A percentile compares a stretch with the other conserved stretches of the same genome.
phyloP scores from a whole-genome alignment of 768 basidiomycete species.

The Gyrodon lividus region DNA sequence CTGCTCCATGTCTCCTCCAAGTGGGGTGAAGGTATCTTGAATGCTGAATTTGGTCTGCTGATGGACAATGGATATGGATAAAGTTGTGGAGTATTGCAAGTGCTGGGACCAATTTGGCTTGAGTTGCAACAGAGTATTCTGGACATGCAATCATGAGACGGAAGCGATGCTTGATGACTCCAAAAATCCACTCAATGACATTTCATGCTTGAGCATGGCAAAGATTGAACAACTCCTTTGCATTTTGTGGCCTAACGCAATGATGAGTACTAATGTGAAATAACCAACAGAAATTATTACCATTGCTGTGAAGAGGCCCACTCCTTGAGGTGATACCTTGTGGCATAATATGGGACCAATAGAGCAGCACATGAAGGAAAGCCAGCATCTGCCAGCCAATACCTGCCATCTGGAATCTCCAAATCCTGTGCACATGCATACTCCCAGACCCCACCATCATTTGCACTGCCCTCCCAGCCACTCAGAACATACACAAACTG shows the following conservation, averaged over 20 bases:
- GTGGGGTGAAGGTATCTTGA: not conserved
- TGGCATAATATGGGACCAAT: conserved; percentile 37
- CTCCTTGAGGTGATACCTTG: conserved; percentile 39
- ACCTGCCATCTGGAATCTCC: not conserved
- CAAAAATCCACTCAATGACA: conserved; percentile 21
- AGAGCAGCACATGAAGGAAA: conserved; percentile 21
- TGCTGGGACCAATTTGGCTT: not conserved
- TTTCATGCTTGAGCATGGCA: conserved; percentile 20
- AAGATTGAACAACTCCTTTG: conserved; percentile 21
- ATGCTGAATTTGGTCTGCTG: not conserved
- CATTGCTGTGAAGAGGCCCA: conserved; percentile 18
- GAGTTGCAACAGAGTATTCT: conserved; percentile 11
- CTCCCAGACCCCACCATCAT: conserved; percentile 7
- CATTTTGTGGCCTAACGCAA: conserved; percentile 10
- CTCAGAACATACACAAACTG: conserved; percentile 9
- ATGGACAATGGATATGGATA: not conserved
- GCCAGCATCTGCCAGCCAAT: conserved; percentile 3
- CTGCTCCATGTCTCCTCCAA: too few relatives aligned
- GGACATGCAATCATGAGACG: conserved; percentile 9
- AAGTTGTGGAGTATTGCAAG: conserved; percentile 1
- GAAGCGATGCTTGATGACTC: conserved; percentile 22
- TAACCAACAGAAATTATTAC: not conserved
- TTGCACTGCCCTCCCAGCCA: conserved; percentile 12
- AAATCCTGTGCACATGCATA: conserved; percentile 4
- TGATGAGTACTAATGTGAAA: not conserved